Percentiles rank a stretch among this genome's conserved stretches.
phyloP scores from a whole-genome alignment of 495 filamentous ascomycete species.

The Aspergillus sparsus region DNA sequence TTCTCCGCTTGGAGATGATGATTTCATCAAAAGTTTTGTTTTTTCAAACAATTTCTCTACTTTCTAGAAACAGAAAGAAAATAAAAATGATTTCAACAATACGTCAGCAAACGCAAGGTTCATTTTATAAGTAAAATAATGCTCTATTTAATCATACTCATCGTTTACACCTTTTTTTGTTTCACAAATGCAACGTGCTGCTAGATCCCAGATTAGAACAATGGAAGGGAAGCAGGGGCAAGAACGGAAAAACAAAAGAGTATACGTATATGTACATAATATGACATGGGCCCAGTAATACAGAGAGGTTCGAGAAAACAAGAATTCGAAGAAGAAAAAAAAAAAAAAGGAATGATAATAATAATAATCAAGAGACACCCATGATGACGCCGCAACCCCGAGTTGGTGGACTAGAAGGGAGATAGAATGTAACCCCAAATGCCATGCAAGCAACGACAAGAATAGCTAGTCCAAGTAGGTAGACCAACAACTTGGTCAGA shows the following conservation, averaged over 20 bases:
- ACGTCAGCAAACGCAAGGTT: not conserved
- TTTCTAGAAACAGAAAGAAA: not conserved
- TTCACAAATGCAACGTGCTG: not conserved
- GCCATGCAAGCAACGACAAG: conserved; percentile 25
- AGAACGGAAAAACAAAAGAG: conserved; percentile 9
- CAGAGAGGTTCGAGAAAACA: conserved; percentile 20
- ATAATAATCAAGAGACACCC: conserved; percentile 4
- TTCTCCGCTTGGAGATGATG: not conserved
- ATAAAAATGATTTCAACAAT: not conserved
- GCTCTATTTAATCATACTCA: conserved; percentile 4
- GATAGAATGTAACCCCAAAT: conserved; percentile 22
- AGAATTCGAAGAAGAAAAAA: conserved; percentile 16
- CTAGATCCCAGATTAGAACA: not conserved
- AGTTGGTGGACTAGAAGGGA: conserved; percentile 25
- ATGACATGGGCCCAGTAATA: conserved; percentile 26
- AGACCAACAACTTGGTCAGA: conserved; percentile 22
- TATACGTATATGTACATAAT: conserved; percentile 29
- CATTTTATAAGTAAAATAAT: not conserved
- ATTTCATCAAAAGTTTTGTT: not conserved
- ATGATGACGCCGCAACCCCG: conserved; percentile 30
- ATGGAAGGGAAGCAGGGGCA: not conserved
- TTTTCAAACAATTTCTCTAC: not conserved
- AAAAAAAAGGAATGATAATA: too few relatives aligned
- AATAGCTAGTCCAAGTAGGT: conserved; percentile 18
- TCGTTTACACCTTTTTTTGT: not conserved